Percentiles rank a stretch among this genome's conserved stretches.
Evolutionary conservation across 2,329 filamentous ascomycete genomes (phyloP).

Genomic region (Aspergillus sp.): DNA sequence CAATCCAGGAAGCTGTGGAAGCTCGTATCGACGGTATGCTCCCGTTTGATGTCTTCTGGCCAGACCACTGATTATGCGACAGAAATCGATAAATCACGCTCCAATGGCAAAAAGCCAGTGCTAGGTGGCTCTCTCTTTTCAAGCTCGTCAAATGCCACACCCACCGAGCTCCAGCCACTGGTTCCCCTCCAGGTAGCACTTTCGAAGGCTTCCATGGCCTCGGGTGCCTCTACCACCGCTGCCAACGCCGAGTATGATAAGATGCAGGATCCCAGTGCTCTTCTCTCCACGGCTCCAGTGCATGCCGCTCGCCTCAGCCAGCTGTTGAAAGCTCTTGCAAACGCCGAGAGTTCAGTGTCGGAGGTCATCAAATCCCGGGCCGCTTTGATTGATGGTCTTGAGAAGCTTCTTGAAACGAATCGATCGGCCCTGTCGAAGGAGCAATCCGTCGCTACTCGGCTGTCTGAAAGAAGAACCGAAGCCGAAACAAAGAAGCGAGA

Average conservation of each 20-base stretch:
- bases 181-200: constrained; percentile 63
- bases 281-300: constrained; percentile 72
- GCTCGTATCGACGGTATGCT: constrained; percentile 64
- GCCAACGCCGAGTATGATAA: constrained; percentile 80
- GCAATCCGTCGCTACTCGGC: constrained; percentile 52
- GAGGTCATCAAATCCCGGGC: constrained; percentile 81
- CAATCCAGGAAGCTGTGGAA: constrained; percentile 75
- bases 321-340: constrained; percentile 79
- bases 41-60: not conserved
- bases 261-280: constrained; percentile 60
- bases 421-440: constrained; percentile 61
- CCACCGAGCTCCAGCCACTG: constrained; percentile 68
- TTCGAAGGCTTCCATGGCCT: constrained; percentile 60
- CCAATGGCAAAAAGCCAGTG: constrained; percentile 44
- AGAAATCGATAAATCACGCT: constrained; percentile 50
- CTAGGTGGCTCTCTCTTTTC: constrained; percentile 64
- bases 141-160: constrained; percentile 49
- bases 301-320: constrained; percentile 83
- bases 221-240: constrained; percentile 56
- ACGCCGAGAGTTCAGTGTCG: constrained; percentile 77
- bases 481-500: constrained; percentile 78
- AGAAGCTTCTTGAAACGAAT: constrained; percentile 70
- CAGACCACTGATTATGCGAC: constrained; percentile 3
- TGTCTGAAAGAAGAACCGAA: constrained; percentile 57
- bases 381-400: constrained; percentile 66